phyloP scores from a whole-genome alignment of 108 stramenopile genomes.

The Cyclotella baltica region DNA sequence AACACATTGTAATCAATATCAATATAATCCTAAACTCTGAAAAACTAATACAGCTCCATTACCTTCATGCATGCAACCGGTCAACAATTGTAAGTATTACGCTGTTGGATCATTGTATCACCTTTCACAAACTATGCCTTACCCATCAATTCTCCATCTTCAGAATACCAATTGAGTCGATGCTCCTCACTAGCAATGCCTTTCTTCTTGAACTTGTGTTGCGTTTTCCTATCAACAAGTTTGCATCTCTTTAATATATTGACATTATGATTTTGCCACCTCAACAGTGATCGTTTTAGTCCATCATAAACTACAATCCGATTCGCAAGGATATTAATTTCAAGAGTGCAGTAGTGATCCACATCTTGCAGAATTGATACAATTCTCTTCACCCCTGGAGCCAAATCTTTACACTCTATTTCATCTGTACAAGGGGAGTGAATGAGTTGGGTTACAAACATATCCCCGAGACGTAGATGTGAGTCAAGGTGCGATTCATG shows the following conservation, averaged over 20 bases:
- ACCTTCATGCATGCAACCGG: slow-evolving; percentile 21
- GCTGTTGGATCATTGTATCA: slow-evolving; percentile 1
- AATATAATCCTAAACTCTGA: background rate
- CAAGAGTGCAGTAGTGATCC: background rate
- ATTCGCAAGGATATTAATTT: background rate
- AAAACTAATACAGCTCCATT: slow-evolving; percentile 2
- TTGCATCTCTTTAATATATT: slow-evolving; percentile 12
- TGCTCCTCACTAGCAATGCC: background rate
- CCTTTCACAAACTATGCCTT: background rate
- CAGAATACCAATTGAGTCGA: background rate
- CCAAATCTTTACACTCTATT: background rate
- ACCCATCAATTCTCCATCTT: background rate
- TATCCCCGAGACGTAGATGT: background rate
- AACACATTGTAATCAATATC: background rate
- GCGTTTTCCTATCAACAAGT: background rate
- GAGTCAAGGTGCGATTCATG: background rate
- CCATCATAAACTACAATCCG: background rate
- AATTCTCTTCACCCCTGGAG: background rate
- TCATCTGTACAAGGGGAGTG: too few relatives aligned
- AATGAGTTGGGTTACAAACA: background rate
- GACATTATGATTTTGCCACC: background rate
- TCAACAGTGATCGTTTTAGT: background rate
- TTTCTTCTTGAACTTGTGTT: background rate
- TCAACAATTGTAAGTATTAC: slow-evolving; percentile 4
- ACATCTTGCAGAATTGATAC: slow-evolving; percentile 8